Base-by-base conservation (phyloP, 768 basidiomycete genomes). In the Mycena rebaudengoi region DNA sequence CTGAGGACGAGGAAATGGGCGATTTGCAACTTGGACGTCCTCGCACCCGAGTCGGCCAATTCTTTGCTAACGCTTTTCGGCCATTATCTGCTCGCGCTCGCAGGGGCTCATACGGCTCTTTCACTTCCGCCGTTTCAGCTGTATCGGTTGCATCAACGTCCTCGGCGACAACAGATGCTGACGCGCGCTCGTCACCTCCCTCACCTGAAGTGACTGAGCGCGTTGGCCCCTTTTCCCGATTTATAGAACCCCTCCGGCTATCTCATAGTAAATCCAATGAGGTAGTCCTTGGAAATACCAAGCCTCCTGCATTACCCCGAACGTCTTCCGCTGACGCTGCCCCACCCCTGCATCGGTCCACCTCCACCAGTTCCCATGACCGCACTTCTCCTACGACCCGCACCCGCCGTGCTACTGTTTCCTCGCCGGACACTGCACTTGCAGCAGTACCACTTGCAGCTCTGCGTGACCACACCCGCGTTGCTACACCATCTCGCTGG, bases 31-130 rank as follows among this genome's bases (percentile, higher is more conserved):
- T 51, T 50, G 71, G 43, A 16, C 71, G 79, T 35, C 74, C 81
- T 29, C 79, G 82, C n/a, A 83, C 78, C 26, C 81, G 81, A 37
- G 79, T 90, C 50, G 79, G 85, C 25, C 83, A 85, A 39, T 79
- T 90, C 53, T 79, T 91, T 55, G 79, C 76, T 13, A 82, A 85
- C 58, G 83, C 86, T 4, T 80, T 89, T 28, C 80, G 85, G 1
- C 84, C 86, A 3, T 73, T 81, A 28, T 75, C 80, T 44, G 69
- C 69, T 21, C 81, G 82, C 32, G 68, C 63, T 58, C 77, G 82
- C 7, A 73, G 73, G 59, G 80, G 80, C 28, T 78, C 81, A 21
- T 72, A 71, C 46, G 71, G 74, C 49, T 81, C 76, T 43, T 70
- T 77, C 48, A 71, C 69, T 32, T 67, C 70, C 28, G 62, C 67